phyloP scores from a whole-genome alignment of 192 early-diverging fungal species.

The Pilaira anomala region DNA sequence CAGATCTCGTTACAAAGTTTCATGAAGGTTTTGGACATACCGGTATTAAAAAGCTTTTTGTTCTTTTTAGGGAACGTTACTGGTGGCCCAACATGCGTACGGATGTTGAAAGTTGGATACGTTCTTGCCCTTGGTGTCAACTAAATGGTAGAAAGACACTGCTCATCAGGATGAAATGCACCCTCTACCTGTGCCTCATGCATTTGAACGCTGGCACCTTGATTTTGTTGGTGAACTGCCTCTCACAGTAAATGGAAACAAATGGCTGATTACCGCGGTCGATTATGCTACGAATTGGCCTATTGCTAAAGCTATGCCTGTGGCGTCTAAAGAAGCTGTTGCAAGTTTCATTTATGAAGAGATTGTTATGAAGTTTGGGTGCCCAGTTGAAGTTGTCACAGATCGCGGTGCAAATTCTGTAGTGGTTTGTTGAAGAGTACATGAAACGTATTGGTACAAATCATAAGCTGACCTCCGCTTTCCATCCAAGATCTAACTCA shows the following conservation, averaged over 20 bases:
- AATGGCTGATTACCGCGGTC: constrained; percentile 24
- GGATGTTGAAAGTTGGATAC: not conserved
- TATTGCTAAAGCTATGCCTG: constrained; percentile 18
- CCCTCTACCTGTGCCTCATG: not conserved
- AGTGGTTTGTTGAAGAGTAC: constrained; percentile 2
- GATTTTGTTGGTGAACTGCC: constrained; percentile 16
- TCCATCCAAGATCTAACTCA: constrained; percentile 26
- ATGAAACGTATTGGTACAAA: not conserved
- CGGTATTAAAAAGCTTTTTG: not conserved
- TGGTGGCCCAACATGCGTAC: constrained; percentile 17
- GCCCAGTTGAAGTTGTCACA: constrained; percentile 15
- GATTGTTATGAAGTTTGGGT: constrained; percentile 8
- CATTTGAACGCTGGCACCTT: constrained; percentile 1
- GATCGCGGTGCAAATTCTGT: constrained; percentile 24
- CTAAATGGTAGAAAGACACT: not conserved
- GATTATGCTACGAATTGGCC: constrained; percentile 36
- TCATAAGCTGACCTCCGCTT: constrained; percentile 23
- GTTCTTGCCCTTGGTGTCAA: not conserved
- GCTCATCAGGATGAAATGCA: not conserved
- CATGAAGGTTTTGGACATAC: constrained; percentile 7
- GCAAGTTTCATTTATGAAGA: constrained; percentile 31
- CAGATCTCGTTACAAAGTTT: not conserved
- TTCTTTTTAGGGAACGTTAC: too few relatives aligned
- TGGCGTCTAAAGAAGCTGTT: constrained; percentile 7
- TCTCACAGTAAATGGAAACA: not conserved